These are phyloP conservation scores for Raphanus sativus DNA, from an alignment of 345 rosid genomes.

Conservation along the genomic window DNA sequence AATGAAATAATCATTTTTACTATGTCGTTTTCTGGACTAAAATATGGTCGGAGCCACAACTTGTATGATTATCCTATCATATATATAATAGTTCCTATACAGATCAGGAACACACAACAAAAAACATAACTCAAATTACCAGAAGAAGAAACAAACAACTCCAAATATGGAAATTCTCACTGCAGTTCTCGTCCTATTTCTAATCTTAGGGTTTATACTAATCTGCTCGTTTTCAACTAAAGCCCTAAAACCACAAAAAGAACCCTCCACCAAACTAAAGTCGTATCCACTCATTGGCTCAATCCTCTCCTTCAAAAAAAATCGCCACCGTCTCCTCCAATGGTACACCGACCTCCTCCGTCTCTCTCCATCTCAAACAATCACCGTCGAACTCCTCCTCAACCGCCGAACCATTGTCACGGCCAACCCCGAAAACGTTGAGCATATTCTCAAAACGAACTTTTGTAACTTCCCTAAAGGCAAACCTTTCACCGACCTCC, in stretches of 20 bases:
- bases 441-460: conserved; percentile 62
- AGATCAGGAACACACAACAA: conserved; percentile 10
- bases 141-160: conserved; percentile 1
- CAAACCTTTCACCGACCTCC: conserved; percentile 66
- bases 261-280: conserved; percentile 29
- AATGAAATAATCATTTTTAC: background rate
- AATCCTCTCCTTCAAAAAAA: conserved; percentile 58
- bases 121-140: conserved; percentile 9
- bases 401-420: conserved; percentile 64
- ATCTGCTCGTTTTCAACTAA: conserved; percentile 4
- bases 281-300: conserved; percentile 73
- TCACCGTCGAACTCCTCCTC: conserved; percentile 51
- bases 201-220: conserved; percentile 4
- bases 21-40: background rate
- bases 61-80: background rate
- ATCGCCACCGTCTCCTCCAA: conserved; percentile 63
- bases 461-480: conserved; percentile 84
- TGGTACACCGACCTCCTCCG: conserved; percentile 81
- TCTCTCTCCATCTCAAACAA: conserved; percentile 55
- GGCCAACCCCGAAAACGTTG: conserved; percentile 67
- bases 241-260: conserved; percentile 13
- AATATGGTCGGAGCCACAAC: background rate
- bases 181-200: conserved; percentile 10
- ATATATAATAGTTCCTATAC: conserved; percentile 13
- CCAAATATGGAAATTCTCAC: conserved; percentile 20